Evolutionary conservation across 2,329 filamentous ascomycete species (phyloP).

Genomic region (Gremmenia infestans): DNA sequence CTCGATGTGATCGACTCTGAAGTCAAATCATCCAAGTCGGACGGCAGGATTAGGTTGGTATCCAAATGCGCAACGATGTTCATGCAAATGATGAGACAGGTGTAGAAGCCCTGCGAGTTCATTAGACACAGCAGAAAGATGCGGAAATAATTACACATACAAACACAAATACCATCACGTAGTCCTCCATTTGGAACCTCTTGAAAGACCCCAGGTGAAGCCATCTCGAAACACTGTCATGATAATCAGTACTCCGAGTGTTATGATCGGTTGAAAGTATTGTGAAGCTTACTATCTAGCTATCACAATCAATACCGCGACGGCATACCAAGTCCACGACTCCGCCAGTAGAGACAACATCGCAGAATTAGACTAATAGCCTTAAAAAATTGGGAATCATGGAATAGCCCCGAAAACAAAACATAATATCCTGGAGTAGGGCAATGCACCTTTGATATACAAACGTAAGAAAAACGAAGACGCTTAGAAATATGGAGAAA

Average conservation of each 20-base stretch:
- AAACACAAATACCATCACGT: slow-evolving; percentile 48
- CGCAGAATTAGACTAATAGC: background rate
- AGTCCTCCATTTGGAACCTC: slow-evolving; percentile 51
- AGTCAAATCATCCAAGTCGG: slow-evolving; percentile 42
- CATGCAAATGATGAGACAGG: slow-evolving; percentile 48
- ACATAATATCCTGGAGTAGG: too few species aligned
- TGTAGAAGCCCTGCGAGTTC: slow-evolving; percentile 41
- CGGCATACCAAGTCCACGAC: slow-evolving; percentile 42
- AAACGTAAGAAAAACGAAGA: too few species aligned
- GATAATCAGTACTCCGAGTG: background rate
- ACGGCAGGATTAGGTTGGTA: slow-evolving; percentile 53
- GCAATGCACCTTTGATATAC: too few species aligned
- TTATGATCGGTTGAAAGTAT: background rate
- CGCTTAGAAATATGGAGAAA: too few species aligned
- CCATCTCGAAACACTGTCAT: slow-evolving; percentile 35
- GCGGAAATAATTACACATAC: slow-evolving; percentile 32
- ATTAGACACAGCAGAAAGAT: slow-evolving; percentile 1
- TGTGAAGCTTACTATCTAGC: slow-evolving; percentile 34
- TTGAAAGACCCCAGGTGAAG: slow-evolving; percentile 40
- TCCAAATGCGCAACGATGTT: slow-evolving; percentile 52
- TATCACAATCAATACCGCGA: slow-evolving; percentile 35
- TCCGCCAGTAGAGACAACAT: slow-evolving; percentile 28
- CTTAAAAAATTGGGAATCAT: background rate
- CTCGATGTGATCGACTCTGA: slow-evolving; percentile 29
- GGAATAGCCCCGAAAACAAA: too few species aligned